These are phyloP conservation scores for Mycocalia duriaeana DNA, from an alignment of 1,284 basidiomycete species.

Conservation along the genomic window DNA sequence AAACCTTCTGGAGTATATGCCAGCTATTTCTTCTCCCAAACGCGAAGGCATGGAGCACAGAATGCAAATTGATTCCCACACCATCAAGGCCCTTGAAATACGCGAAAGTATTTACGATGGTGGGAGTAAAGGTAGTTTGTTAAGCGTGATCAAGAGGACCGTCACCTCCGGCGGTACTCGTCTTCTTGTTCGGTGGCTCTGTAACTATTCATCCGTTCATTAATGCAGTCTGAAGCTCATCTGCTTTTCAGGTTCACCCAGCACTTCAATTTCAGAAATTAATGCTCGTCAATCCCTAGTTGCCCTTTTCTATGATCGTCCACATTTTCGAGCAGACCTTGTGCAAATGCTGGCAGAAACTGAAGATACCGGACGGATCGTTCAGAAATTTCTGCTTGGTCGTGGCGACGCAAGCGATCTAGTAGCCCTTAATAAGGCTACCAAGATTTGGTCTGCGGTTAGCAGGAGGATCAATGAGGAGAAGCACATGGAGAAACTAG, in stretches of 20 bases:
- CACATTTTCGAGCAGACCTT: conserved; percentile 69
- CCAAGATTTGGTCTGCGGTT: conserved; percentile 54
- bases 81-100: conserved; percentile 86
- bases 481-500: conserved; percentile 42
- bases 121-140: conserved; percentile 67
- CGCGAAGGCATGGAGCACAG: conserved; percentile 53
- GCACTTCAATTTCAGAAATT: conserved; percentile 72
- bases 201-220: conserved; percentile 36
- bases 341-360: conserved; percentile 50
- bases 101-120: conserved; percentile 75
- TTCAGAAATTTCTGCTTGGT: conserved; percentile 74
- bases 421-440: conserved; percentile 55
- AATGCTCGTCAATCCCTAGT: conserved; percentile 75
- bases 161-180: conserved; percentile 79
- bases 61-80: conserved; percentile 90
- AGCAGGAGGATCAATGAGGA: conserved; percentile 49
- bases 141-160: conserved; percentile 78
- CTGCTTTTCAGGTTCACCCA: conserved; percentile 68
- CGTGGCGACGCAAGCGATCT: conserved; percentile 69
- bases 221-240: conserved; percentile 6
- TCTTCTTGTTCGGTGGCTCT: conserved; percentile 71
- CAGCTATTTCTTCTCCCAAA: conserved; percentile 53
- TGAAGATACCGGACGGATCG: conserved; percentile 74
- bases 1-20: conserved; percentile 80
- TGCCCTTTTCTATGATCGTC: conserved; percentile 63